Evolutionary conservation across 306 rosid genomes (phyloP).

Genomic region (Oemleria cerasiformis): DNA sequence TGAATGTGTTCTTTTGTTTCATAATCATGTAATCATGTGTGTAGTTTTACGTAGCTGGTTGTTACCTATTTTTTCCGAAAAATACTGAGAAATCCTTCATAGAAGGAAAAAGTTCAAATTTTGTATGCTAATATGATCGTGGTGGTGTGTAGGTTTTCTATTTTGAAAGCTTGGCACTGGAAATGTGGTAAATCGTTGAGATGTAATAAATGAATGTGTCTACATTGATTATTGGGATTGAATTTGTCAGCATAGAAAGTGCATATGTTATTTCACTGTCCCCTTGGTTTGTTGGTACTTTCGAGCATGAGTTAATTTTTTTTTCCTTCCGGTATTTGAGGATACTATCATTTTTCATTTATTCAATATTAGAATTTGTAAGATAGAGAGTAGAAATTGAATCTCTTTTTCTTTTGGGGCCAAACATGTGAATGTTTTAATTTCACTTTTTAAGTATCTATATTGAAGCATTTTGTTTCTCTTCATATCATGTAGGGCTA

Average conservation of each 20-base stretch:
- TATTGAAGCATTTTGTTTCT: neutral
- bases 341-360: too few species aligned
- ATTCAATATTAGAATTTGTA: neutral
- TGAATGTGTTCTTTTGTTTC: neutral
- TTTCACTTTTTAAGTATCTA: neutral
- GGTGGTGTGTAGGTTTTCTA: neutral
- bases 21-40: neutral
- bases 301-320: too few species aligned
- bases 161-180: neutral
- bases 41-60: neutral
- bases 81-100: neutral
- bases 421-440: neutral
- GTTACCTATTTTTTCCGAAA: neutral
- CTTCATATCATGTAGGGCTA: conserved; percentile 34
- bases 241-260: neutral
- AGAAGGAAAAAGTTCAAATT: neutral
- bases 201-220: neutral
- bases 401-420: neutral
- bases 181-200: neutral
- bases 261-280: neutral
- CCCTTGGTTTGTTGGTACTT: neutral
- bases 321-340: too few species aligned
- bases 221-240: neutral
- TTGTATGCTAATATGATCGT: neutral
- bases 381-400: neutral